Evolutionary conservation across 495 filamentous ascomycete genomes (phyloP).

Genomic region (Apodospora peruviana): DNA sequence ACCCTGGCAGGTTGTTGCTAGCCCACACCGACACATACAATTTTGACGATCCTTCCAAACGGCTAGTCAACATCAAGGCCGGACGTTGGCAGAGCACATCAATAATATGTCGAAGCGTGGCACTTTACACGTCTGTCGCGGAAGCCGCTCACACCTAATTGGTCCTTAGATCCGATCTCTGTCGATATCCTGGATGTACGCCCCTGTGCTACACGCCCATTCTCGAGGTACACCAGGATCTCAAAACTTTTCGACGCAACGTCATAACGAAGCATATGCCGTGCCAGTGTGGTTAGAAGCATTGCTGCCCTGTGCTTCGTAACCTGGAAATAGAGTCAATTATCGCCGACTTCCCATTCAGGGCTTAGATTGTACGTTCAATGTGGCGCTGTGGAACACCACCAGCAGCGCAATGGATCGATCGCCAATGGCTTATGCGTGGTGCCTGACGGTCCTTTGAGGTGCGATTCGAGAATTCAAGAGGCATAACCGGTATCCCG

Average conservation of each 20-base stretch:
- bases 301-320: background rate
- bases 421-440: background rate
- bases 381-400: background rate
- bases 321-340: background rate
- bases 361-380: background rate
- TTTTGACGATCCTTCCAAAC: background rate
- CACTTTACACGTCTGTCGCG: background rate
- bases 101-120: background rate
- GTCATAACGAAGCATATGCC: background rate
- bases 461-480: background rate
- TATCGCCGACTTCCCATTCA: background rate
- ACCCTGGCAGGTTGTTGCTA: background rate
- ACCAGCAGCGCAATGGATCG: background rate
- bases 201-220: too few species aligned
- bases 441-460: background rate
- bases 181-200: too few species aligned
- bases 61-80: too few species aligned
- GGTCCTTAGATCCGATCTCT: background rate
- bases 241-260: background rate
- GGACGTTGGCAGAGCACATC: background rate
- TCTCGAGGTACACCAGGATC: background rate
- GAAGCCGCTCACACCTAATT: background rate
- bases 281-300: background rate
- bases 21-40: background rate
- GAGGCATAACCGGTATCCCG: background rate